Evolutionary conservation across 2,329 filamentous ascomycete genomes (phyloP).

Genomic region (Fusarium staphyleae): DNA sequence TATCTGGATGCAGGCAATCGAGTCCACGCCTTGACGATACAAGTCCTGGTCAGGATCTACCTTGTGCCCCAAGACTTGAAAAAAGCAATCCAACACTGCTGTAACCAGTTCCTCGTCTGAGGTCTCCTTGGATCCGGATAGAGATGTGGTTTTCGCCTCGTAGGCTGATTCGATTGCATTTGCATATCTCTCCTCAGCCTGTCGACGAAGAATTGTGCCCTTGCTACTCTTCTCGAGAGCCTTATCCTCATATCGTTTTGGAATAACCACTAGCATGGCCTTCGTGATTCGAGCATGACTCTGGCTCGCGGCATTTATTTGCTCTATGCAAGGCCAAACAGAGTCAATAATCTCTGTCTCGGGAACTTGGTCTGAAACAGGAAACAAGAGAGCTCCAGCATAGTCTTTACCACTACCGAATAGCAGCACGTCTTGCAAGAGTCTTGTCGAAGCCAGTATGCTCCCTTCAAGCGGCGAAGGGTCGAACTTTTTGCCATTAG

Average conservation of each 20-base stretch:
- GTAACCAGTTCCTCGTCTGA: slow-evolving; percentile 46
- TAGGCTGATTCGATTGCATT: slow-evolving; percentile 57
- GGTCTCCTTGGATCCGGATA: slow-evolving; percentile 19
- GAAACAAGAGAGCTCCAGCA: slow-evolving; percentile 64
- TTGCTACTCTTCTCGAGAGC: slow-evolving; percentile 67
- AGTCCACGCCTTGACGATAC: slow-evolving; percentile 67
- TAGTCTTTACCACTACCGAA: slow-evolving; percentile 66
- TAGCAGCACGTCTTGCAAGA: slow-evolving; percentile 63
- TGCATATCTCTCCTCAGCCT: slow-evolving; percentile 58
- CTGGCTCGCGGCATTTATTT: slow-evolving; percentile 57
- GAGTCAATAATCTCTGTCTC: slow-evolving; percentile 50
- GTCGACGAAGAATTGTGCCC: slow-evolving; percentile 62
- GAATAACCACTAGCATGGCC: slow-evolving; percentile 58
- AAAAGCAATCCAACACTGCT: slow-evolving; percentile 46
- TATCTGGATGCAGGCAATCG: slow-evolving; percentile 63
- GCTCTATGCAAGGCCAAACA: slow-evolving; percentile 54
- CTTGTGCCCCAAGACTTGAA: slow-evolving; percentile 39
- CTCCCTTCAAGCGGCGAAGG: slow-evolving; percentile 66
- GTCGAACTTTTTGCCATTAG: slow-evolving; percentile 74
- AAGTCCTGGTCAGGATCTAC: slow-evolving; percentile 56
- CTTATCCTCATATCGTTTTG: slow-evolving; percentile 19
- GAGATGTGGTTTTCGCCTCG: slow-evolving; percentile 3
- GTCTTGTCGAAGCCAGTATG: slow-evolving; percentile 52
- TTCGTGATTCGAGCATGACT: slow-evolving; percentile 58
- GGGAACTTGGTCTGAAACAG: slow-evolving; percentile 38